Base-by-base conservation (phyloP, 2,329 filamentous ascomycete species). In the Penicillium sp. region DNA sequence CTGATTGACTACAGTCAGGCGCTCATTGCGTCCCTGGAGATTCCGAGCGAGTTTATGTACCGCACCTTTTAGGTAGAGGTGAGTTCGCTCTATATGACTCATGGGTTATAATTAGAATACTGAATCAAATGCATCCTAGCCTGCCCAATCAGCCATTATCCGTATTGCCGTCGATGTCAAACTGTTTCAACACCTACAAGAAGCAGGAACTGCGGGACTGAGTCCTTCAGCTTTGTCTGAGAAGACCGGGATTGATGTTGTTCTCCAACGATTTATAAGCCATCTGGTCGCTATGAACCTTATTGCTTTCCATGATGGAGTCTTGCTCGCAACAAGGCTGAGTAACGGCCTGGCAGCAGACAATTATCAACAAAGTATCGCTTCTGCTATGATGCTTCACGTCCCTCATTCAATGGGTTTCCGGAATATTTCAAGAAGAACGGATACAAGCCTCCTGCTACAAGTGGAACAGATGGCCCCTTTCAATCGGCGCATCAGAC, bases 21-120 rank as follows among this genome's bases (percentile, higher is more conserved):
- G 6, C 60, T 77, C 18, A 66, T 74, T 45, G 64, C 73, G 1
- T 61, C 62, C 5, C 56, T 76, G 12, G 73, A 75, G 49, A 68
- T 75, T 12, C 74, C 75, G 0, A 74, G 72, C 52, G 74, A 77
- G 51, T 66, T 65, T 37, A 25, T 67, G 8, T 64, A 66, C 42
- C 64, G 64, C 18, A 76, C 67, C 42, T 73, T 73, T 37, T 76
- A 73, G 74, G 74, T 74, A 15, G 71, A 76, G 65, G 74, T 76
- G 45, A 56, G 65, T 60, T 15, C 3, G 25, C 11, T 15, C 29
- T 20, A 27, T 4, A 46, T 42, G 31, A 41, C 8, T 43, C 14
- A 9, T 42, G 15, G 11, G 15, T 20, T 20, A 15, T 20, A 43
- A 27, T 27, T 20, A 2, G 1, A 14, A 20, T 31, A 18, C 27